Evolutionary conservation across 345 rosid species (phyloP), one percentile per base, ranked within the genome.

Genomic region (Acer negundo): DNA sequence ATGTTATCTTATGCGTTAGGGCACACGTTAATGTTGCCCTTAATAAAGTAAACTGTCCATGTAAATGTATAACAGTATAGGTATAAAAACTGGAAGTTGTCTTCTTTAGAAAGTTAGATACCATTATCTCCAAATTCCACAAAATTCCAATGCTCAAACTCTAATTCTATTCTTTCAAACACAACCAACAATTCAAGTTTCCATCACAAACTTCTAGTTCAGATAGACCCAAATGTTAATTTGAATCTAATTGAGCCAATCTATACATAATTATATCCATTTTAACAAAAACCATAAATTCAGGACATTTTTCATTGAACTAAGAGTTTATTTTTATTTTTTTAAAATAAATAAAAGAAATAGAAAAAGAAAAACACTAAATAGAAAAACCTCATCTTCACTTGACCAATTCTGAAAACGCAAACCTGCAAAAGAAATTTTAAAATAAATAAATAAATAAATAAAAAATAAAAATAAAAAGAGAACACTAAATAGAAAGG

Each of bases 351-450:
- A 23, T 0, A 11, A 24, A 24, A 1, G 2, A 26, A 26, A 26
- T 1, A 26, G 1, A 26, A 26, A 26, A 26, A 26, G 28, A 26
- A 5, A 11, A 44, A 20, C 17, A 67, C 17, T 42, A 67, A 58
- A 42, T n/a, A 38, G 35, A 70, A 61, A 40, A 74, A 86, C 91
- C 87, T 86, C 90, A 88, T 88, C 44, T 46, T 85, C 79, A 70
- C 80, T 59, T 26, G 7, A 67, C 53, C n/a, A 62, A 69, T 78
- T 79, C 73, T 22, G 69, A 67, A 62, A n/a, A 7, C 78, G 61
- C 44, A 76, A 59, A 86, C 72, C 83, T 82, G 76, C 77, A 44
- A 70, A n/a, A n/a, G n/a, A n/a, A n/a, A n/a, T n/a, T n/a, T n/a
- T n/a, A n/a, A n/a, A 58, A 2, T 4, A 75, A 47, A 69, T 2